Conservation (phyloP, 345 rosid species). For the Eucalyptus urophylla region DNA sequence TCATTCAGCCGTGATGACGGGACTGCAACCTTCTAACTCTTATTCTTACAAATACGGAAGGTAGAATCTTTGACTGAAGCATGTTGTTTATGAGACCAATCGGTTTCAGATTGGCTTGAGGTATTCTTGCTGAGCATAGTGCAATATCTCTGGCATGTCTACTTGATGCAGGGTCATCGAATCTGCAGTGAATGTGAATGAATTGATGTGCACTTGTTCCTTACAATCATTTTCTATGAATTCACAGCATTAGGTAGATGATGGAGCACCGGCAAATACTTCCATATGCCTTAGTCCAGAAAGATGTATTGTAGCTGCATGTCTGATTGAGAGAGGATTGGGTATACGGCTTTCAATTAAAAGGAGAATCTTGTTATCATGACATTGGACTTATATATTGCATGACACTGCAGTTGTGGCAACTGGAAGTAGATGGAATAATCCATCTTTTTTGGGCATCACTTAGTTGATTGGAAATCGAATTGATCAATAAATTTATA, state of each 20-base stretch:
- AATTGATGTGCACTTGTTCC: neutral
- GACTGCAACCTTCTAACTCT: slow-evolving; percentile 29
- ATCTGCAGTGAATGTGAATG: neutral
- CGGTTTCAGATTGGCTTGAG: neutral
- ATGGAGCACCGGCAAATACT: neutral
- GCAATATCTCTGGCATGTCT: neutral
- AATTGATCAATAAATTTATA: neutral
- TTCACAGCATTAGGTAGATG: neutral
- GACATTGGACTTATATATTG: neutral
- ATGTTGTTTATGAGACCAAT: neutral
- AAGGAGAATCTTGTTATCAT: neutral
- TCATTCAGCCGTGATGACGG: slow-evolving; percentile 54
- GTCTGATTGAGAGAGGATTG: neutral
- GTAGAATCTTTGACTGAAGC: neutral
- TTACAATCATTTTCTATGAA: neutral
- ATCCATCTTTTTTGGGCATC: neutral
- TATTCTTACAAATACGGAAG: slow-evolving; percentile 56
- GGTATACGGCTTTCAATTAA: neutral
- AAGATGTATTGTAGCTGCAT: neutral
- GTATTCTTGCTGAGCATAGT: neutral
- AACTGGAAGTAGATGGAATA: neutral
- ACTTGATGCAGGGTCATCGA: neutral
- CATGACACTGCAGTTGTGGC: neutral
- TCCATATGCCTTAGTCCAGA: neutral
- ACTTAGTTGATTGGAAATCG: neutral